Evolutionary conservation across 225 moss, liverwort and hornwort species (phyloP).

Genomic region (Thuidium tamariscinum): DNA sequence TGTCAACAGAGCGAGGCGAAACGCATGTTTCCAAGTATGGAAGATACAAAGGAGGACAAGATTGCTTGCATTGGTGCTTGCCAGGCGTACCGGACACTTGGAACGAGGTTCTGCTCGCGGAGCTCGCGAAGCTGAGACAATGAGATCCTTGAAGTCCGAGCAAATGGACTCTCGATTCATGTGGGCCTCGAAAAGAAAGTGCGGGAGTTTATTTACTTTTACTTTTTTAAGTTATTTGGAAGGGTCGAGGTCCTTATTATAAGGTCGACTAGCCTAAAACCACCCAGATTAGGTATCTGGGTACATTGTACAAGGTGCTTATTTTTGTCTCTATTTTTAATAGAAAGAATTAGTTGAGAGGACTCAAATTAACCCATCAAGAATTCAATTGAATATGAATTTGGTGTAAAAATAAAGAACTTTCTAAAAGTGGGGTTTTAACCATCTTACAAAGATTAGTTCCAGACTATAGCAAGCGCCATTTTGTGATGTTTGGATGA

Average conservation of each 20-base stretch:
- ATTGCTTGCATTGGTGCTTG: conserved; percentile 91
- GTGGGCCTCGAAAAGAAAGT: not conserved
- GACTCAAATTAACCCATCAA: not conserved
- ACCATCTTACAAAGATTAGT: no score
- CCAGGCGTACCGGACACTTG: conserved; percentile 82
- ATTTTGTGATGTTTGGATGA: no score
- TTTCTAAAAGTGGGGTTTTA: rapidly evolving
- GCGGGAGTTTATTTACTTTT: not conserved
- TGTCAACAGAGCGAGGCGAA: conserved; percentile 48
- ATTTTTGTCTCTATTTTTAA: not conserved
- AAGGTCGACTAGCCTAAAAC: not conserved
- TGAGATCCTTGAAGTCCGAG: not conserved
- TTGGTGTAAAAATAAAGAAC: not conserved
- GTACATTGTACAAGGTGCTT: no score
- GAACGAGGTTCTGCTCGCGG: conserved; percentile 65
- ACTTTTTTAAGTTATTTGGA: not conserved
- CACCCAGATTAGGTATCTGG: rapidly evolving
- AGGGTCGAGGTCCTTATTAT: not conserved
- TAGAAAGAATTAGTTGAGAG: not conserved
- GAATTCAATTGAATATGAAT: not conserved
- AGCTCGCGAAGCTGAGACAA: not conserved
- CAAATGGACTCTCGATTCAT: not conserved
- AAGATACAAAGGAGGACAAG: conserved; percentile 18
- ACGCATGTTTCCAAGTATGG: conserved; percentile 71
- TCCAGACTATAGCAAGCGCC: no score